Conservation (phyloP, 2,329 filamentous ascomycete genomes). For the Hypoxylon sp. region DNA sequence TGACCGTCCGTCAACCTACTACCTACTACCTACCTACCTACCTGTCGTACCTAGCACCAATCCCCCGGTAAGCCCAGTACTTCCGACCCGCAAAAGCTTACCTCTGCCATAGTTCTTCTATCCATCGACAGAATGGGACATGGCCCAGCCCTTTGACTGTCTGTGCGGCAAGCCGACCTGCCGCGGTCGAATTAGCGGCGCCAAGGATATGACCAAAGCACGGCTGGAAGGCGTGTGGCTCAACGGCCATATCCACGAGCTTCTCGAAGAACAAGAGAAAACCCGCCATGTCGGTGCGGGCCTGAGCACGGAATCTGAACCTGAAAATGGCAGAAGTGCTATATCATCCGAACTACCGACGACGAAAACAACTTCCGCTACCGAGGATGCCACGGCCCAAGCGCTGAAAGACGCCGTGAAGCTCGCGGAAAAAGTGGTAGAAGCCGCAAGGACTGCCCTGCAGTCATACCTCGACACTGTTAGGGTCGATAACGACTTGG, state of each 20-base stretch:
- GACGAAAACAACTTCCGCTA: slow-evolving; percentile 2
- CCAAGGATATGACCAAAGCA: slow-evolving; percentile 63
- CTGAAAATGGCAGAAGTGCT: slow-evolving; percentile 30
- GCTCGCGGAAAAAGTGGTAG: slow-evolving; percentile 58
- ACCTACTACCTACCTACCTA: too few relatives aligned
- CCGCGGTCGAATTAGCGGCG: slow-evolving; percentile 69
- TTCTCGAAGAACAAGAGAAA: slow-evolving; percentile 55
- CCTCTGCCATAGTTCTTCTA: slow-evolving; percentile 69
- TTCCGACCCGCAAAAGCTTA: slow-evolving; percentile 28
- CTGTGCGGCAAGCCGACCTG: slow-evolving; percentile 66
- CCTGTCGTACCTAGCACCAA: slow-evolving; percentile 9
- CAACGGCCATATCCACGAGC: slow-evolving; percentile 66
- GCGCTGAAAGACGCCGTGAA: slow-evolving; percentile 55
- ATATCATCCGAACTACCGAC: neutral
- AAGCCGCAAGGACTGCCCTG: slow-evolving; percentile 56
- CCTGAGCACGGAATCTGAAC: slow-evolving; percentile 29
- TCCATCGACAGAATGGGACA: slow-evolving; percentile 77
- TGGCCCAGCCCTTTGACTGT: slow-evolving; percentile 77
- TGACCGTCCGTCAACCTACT: slow-evolving; percentile 63
- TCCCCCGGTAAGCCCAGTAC: slow-evolving; percentile 22
- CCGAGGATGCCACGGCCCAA: slow-evolving; percentile 51
- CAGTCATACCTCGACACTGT: slow-evolving; percentile 48
- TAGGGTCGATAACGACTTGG: slow-evolving; percentile 22
- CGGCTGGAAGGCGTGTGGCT: slow-evolving; percentile 68
- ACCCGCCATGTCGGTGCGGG: slow-evolving; percentile 22